phyloP scores from a whole-genome alignment of 768 basidiomycete genomes.

The Candolleomyces eurysporus region DNA sequence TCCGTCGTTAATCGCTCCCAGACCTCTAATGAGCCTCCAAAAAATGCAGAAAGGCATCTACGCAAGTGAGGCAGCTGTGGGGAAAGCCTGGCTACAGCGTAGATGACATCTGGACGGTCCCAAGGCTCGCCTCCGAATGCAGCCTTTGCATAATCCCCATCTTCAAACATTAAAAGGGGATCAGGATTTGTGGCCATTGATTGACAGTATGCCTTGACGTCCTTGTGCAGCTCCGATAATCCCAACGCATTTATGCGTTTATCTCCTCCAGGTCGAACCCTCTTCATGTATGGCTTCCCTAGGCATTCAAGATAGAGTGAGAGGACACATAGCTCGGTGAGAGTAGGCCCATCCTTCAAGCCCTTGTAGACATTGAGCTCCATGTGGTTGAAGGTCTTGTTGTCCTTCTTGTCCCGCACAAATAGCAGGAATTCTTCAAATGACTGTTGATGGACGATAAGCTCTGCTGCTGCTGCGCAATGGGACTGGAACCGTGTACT shows the following conservation, averaged over 20 bases:
- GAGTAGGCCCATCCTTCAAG: not conserved
- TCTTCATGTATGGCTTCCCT: not conserved
- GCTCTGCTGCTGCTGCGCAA: conserved; percentile 18
- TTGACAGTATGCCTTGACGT: not conserved
- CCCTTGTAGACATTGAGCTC: not conserved
- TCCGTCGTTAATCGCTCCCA: not conserved
- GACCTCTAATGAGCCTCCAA: not conserved
- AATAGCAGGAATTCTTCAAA: not conserved
- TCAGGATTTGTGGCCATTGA: not conserved
- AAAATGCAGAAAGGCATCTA: not conserved
- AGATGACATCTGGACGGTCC: not conserved
- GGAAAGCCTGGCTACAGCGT: not conserved
- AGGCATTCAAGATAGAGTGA: not conserved
- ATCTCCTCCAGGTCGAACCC: too few species aligned
- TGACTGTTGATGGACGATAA: conserved; percentile 16
- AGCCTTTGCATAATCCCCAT: not conserved
- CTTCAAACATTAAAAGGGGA: not conserved
- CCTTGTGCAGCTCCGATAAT: too few species aligned
- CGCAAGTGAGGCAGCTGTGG: not conserved
- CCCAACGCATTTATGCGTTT: too few species aligned
- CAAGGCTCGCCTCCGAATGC: not conserved
- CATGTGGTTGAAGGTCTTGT: not conserved
- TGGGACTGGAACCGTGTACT: conserved; percentile 31
- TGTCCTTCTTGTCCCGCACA: not conserved
- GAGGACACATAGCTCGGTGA: not conserved